Base-by-base conservation (phyloP, 1,139 yeast species). In the Sugiyamaella novakii region DNA sequence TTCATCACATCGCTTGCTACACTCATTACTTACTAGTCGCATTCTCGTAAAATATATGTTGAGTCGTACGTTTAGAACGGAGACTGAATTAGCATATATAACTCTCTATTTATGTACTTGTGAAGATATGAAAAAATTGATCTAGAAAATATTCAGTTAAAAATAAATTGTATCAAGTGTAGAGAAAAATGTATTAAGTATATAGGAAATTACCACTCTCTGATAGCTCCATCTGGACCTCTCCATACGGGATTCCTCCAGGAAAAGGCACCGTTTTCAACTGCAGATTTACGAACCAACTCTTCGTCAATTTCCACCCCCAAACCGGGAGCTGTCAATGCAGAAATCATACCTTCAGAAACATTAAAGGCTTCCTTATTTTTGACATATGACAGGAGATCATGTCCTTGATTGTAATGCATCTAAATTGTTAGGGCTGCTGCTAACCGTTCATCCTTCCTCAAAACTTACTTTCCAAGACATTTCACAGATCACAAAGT, bases 401-500 rank as follows among this genome's bases (percentile, higher is more conserved):
- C 67, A 40, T 54, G 57, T 14, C 55, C 53, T 38, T 53, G 53
- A 51, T 63, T 63, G 54, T 63, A 63, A 50, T 63, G 67, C 60
- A 63, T 63, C 25, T 22, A 22, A 6, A 22, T 6, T 6, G 25
- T 22, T 22, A 22, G 25, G n/a, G 14, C 55, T 55, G 22, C 50
- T 31, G 30, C 55, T 50, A 10, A 25, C 29, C 8, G n/a, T 25
- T 25, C 8, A 25, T 8, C 17, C 18, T n/a, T 7, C 19, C 43
- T 10, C 14, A 27, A 6, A 5, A 22, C 25, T 6, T 22, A 22
- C 25, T 24, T 55, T 55, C 51, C 58, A 50, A 4, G 62, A 59
- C 67, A 63, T 63, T 42, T 63, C 67, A 25, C 59, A 59, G 30
- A 63, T 62, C 24, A 59, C 58, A 43, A 61, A 63, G 50, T 64